phyloP scores from a whole-genome alignment of 768 basidiomycete species.

The Boletellus sp. region DNA sequence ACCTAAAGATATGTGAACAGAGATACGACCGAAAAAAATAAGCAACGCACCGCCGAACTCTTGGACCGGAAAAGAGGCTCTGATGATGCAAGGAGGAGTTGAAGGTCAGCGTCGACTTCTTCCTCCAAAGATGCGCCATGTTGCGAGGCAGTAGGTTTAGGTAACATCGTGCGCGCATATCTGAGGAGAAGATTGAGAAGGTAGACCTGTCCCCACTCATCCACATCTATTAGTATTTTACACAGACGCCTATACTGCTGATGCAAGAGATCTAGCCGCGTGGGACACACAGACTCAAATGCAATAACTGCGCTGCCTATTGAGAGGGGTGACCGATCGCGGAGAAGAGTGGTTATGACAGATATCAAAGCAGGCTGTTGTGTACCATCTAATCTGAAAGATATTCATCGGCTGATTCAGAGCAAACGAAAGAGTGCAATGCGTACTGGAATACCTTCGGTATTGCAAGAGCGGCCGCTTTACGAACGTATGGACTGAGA shows the following conservation, averaged over 20 bases:
- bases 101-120: conserved; percentile 75
- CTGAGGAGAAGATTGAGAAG: conserved; percentile 72
- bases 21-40: background rate
- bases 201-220: conserved; percentile 94
- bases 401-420: background rate
- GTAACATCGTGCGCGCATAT: conserved; percentile 84
- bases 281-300: conserved; percentile 84
- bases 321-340: conserved; percentile 80
- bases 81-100: conserved; percentile 64
- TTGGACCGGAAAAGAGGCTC: conserved; percentile 81
- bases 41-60: conserved; percentile 73
- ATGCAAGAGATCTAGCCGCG: conserved; percentile 83
- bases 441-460: conserved; percentile 77
- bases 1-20: conserved; percentile 47
- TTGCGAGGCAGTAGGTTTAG: conserved; percentile 46
- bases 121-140: conserved; percentile 37
- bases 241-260: conserved; percentile 84
- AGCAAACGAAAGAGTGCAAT: conserved; percentile 15
- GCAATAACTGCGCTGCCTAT: conserved; percentile 84
- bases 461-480: conserved; percentile 87
- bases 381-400: conserved; percentile 62
- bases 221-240: conserved; percentile 79
- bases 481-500: conserved; percentile 90
- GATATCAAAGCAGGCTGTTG: conserved; percentile 71
- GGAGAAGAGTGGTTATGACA: conserved; percentile 60